These are phyloP conservation scores for Yarrowia sp. DNA, from an alignment of 805 yeast genomes.

Conservation along the genomic window DNA sequence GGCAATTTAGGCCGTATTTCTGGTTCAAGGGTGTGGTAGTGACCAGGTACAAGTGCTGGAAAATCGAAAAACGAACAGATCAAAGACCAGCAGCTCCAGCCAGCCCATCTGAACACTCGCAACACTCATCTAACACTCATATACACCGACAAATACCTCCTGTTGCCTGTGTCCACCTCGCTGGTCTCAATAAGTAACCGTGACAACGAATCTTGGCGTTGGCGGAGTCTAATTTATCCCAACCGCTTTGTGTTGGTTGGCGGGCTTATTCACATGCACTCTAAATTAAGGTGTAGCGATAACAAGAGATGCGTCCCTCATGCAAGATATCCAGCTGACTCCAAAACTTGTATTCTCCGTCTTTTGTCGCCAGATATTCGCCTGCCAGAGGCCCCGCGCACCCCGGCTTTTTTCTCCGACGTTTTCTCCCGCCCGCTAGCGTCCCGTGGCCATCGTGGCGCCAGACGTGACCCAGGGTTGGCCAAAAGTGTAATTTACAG, in stretches of 20 bases:
- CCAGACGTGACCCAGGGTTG: not conserved
- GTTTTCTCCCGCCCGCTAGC: not conserved
- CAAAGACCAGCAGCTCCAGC: not conserved
- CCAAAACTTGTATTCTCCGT: slow-evolving; percentile 4
- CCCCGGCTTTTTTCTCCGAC: not conserved
- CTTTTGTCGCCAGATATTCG: not conserved
- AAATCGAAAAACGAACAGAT: not conserved
- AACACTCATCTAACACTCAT: too few species aligned
- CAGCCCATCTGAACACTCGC: too few species aligned
- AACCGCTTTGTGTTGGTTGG: slow-evolving; percentile 18
- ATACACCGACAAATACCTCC: too few species aligned
- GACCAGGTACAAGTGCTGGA: too few species aligned
- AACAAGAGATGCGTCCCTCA: slow-evolving; percentile 18
- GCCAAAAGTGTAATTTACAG: slow-evolving; percentile 36
- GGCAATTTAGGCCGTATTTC: slow-evolving; percentile 27
- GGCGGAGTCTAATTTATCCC: slow-evolving; percentile 19
- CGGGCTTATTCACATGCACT: slow-evolving; percentile 32
- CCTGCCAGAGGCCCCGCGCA: too few species aligned
- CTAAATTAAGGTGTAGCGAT: slow-evolving; percentile 27
- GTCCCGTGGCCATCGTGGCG: not conserved
- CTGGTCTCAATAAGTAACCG: slow-evolving; percentile 15
- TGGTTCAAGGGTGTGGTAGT: not conserved
- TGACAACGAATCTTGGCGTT: slow-evolving; percentile 18
- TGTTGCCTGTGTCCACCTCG: too few species aligned
- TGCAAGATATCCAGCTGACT: slow-evolving; percentile 38